Evolutionary conservation across 352 stramenopile species (phyloP).

Genomic region (Pythium chondricola): DNA sequence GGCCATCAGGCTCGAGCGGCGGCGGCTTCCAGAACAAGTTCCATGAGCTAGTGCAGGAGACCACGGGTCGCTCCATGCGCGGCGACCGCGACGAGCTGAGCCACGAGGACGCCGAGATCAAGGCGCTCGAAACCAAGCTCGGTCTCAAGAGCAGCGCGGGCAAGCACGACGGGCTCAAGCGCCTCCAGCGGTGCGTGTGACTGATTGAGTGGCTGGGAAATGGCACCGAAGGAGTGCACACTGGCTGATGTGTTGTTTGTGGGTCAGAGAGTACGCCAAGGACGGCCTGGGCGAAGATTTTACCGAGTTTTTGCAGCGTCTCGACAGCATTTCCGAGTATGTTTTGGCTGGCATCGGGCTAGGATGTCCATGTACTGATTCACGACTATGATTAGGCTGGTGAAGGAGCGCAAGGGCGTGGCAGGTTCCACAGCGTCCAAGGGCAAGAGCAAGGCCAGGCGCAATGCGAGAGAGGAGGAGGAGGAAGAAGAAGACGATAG

Average conservation of each 20-base stretch:
- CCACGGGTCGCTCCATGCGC: conserved; percentile 29
- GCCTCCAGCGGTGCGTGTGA: conserved; percentile 51
- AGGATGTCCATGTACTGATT: background rate
- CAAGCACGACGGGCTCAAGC: conserved; percentile 52
- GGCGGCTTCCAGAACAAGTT: conserved; percentile 64
- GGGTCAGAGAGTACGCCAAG: conserved; percentile 61
- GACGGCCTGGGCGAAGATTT: conserved; percentile 81
- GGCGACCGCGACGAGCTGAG: conserved; percentile 24
- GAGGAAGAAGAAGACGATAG: conserved; percentile 21
- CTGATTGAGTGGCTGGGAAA: background rate
- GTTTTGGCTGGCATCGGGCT: background rate
- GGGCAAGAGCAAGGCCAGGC: background rate
- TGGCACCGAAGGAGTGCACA: background rate
- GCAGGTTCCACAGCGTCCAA: conserved; percentile 7
- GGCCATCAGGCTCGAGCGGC: background rate
- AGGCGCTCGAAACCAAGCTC: conserved; percentile 67
- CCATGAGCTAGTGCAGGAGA: conserved; percentile 72
- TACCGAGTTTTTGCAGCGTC: conserved; percentile 59
- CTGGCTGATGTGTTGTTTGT: background rate
- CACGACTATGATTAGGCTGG: conserved; percentile 25
- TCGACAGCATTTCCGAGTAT: conserved; percentile 76
- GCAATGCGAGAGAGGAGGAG: background rate
- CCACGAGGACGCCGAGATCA: conserved; percentile 57
- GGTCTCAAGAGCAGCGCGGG: conserved; percentile 22
- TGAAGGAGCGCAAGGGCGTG: conserved; percentile 43